Evolutionary conservation across 768 basidiomycete species (phyloP).

Genomic region (Austroboletus eburneus): DNA sequence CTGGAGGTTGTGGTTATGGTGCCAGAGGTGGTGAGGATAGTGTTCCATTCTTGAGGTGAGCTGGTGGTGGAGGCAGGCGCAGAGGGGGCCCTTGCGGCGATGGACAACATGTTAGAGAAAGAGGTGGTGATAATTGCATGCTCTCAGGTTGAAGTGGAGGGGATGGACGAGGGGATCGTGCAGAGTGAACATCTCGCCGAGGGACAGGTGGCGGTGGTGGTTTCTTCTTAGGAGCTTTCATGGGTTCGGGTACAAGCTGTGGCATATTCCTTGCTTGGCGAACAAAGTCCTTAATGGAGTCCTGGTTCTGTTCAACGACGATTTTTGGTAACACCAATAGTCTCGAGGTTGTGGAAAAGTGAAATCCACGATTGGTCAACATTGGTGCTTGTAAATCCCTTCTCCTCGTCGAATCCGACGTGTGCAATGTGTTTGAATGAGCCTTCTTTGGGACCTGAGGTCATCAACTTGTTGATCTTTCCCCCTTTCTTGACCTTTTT

Average conservation of each 20-base stretch:
- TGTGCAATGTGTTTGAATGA: conserved; percentile 90
- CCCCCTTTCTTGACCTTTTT: conserved; percentile 61
- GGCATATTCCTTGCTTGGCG: too few relatives aligned
- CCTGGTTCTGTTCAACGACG: conserved; percentile 74
- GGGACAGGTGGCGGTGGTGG: too few relatives aligned
- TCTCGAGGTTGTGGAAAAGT: conserved; percentile 62
- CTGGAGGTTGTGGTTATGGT: conserved; percentile 38
- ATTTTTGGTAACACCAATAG: conserved; percentile 60
- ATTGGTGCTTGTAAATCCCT: conserved; percentile 80
- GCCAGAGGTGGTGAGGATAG: conserved; percentile 31
- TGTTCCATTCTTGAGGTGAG: too few relatives aligned
- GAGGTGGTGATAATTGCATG: too few relatives aligned
- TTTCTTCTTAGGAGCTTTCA: too few relatives aligned
- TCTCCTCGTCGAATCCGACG: conserved; percentile 89
- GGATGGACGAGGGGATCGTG: too few relatives aligned
- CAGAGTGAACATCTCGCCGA: too few relatives aligned
- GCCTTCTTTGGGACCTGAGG: conserved; percentile 67
- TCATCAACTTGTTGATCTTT: conserved; percentile 91
- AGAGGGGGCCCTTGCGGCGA: too few relatives aligned
- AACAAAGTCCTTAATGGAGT: conserved; percentile 86
- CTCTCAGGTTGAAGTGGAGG: too few relatives aligned
- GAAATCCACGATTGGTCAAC: conserved; percentile 89
- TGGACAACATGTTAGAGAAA: too few relatives aligned
- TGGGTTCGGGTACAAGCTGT: too few relatives aligned
- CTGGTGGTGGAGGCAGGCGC: too few relatives aligned